Base-by-base conservation (phyloP, 495 filamentous ascomycete species). In the Hypoxylon perforatum region DNA sequence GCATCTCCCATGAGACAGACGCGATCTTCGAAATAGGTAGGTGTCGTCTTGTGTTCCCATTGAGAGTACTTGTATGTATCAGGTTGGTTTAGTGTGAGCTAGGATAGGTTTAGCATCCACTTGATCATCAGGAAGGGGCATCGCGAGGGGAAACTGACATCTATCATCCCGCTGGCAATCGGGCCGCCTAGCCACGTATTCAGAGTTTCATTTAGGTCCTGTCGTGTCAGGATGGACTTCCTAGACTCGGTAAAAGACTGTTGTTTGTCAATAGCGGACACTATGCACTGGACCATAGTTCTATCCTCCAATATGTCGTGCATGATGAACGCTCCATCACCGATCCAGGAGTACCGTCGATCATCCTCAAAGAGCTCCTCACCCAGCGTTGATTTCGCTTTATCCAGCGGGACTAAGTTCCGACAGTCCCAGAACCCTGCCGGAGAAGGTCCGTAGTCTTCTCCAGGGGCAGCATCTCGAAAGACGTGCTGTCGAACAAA, bases 1-100 rank as follows among this genome's bases (percentile, higher is more conserved):
- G 88, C 88, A 61, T 90, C 88, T 0, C 88, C 88, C 0, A 87
- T 69, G 8, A 90, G 74, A 8, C 80, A 83, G 0, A 90, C 67
- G 0, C 77, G 74, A 1, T 77, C 80, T 33, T 80, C 80, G 35
- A 67, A 73, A 67, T 84, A 90, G 0, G 84, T 88, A 1, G 81
- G 78, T 4, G 84, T 79, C 18, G 78, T 79, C 17, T 82, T 81
- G 56, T 88, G 85, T 22, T 90, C 84, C 76, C 88, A 90, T 23
- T 88, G 69, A 1, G 85, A 83, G 82, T 88, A 89, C 28, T 81
- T 77, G 4, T 82, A 80, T 1, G 82, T 74, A 44, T 84, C 77
- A n/a, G 18, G 28, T 59, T 62, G 56, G 7, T 70, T 62, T 3
- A 62, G 19, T 15, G 50, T 45, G 15, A 70, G 52, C 67, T 70